Conservation (phyloP, 2,329 filamentous ascomycete species). For the Cyclaneusma minus region DNA sequence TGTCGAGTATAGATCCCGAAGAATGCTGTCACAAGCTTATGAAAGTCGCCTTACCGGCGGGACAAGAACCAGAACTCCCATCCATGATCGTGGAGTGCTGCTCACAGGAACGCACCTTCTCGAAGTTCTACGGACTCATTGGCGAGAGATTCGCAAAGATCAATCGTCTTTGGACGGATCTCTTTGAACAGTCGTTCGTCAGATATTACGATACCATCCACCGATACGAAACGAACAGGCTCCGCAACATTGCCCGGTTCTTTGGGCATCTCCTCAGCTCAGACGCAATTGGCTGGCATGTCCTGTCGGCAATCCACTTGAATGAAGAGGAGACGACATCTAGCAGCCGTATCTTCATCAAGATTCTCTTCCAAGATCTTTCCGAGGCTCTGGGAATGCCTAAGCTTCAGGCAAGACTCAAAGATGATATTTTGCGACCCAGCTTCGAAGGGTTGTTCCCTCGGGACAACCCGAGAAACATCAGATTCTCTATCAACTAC, state of each 20-base stretch:
- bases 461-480: conserved; percentile 73
- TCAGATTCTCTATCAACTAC: conserved; percentile 97
- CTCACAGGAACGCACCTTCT: conserved; percentile 91
- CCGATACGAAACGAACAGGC: conserved; percentile 85
- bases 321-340: conserved; percentile 97
- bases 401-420: conserved; percentile 60
- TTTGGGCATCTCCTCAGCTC: conserved; percentile 83
- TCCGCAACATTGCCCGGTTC: conserved; percentile 89
- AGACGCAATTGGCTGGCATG: conserved; percentile 87
- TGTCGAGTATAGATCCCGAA: conserved; percentile 90
- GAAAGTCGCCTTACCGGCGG: conserved; percentile 76
- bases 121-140: conserved; percentile 91
- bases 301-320: conserved; percentile 67
- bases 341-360: conserved; percentile 94
- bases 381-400: conserved; percentile 74
- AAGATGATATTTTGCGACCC: conserved; percentile 62
- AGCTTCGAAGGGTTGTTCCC: conserved; percentile 81
- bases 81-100: conserved; percentile 97
- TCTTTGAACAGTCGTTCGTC: conserved; percentile 79
- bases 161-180: conserved; percentile 83
- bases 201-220: conserved; percentile 98
- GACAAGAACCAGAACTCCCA: conserved; percentile 77
- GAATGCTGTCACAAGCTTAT: conserved; percentile 96
- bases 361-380: conserved; percentile 90
- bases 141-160: conserved; percentile 92